phyloP scores from a whole-genome alignment of 73 alveolate species.

The Paramecium sexaurelia region DNA sequence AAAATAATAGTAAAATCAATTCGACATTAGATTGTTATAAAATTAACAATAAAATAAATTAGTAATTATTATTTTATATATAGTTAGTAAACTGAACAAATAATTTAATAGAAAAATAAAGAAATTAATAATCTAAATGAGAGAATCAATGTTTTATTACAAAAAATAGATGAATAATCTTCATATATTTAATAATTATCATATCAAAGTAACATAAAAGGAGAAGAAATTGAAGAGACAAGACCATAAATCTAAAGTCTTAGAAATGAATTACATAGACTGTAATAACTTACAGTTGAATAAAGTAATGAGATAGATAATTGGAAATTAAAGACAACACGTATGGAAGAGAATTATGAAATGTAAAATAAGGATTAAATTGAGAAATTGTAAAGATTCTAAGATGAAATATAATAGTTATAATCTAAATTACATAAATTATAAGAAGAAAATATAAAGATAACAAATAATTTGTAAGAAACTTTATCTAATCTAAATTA shows the following conservation, averaged over 20 bases:
- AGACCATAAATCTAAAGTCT: constrained; percentile 25
- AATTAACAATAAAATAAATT: not conserved
- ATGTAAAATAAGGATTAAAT: not conserved
- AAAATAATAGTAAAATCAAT: constrained; percentile 16
- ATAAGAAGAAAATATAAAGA: not conserved
- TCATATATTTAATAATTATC: not conserved
- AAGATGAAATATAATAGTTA: not conserved
- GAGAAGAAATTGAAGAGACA: constrained; percentile 33
- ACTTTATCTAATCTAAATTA: not conserved
- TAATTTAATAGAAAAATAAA: not conserved
- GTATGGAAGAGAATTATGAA: constrained; percentile 46
- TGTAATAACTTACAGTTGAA: constrained; percentile 19
- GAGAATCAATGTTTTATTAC: constrained; percentile 7
- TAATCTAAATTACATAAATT: not conserved
- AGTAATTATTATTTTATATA: not conserved
- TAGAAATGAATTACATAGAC: constrained; percentile 28
- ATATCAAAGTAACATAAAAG: not conserved
- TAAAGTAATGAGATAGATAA: constrained; percentile 43
- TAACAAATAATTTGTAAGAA: not conserved
- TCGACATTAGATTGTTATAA: constrained; percentile 30
- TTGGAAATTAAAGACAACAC: constrained; percentile 24
- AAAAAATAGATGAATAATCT: constrained; percentile 24
- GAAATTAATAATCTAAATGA: constrained; percentile 26
- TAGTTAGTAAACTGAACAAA: constrained; percentile 20
- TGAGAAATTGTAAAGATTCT: not conserved